Conservation (phyloP, 208 protist genomes). For the Phytomonas francai region DNA sequence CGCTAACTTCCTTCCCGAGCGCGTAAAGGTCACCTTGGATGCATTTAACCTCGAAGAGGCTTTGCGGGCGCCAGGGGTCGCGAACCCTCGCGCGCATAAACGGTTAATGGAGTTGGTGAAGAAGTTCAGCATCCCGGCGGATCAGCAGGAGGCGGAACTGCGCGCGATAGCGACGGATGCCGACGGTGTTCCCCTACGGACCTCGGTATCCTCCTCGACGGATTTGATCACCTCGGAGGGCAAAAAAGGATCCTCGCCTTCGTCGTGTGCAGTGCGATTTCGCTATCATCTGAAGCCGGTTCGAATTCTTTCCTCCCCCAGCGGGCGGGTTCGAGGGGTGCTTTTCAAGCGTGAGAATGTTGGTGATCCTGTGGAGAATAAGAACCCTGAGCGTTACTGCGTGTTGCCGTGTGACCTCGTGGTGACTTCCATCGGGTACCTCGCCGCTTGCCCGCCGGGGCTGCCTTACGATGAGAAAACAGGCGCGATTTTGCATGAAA, state of each 20-base stretch:
- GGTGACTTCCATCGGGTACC: conserved; percentile 83
- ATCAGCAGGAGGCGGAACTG: conserved; percentile 13
- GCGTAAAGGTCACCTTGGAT: conserved; percentile 58
- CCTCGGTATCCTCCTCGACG: too few relatives aligned
- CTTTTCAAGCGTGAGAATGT: conserved; percentile 55
- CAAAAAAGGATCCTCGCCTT: not conserved
- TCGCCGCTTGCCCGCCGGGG: conserved; percentile 19
- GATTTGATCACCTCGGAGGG: too few relatives aligned
- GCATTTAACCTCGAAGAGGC: conserved; percentile 50
- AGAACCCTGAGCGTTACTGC: conserved; percentile 20
- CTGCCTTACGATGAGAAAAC: conserved; percentile 67
- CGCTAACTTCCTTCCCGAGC: conserved; percentile 50
- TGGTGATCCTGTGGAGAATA: conserved; percentile 2
- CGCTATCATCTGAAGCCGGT: conserved; percentile 66
- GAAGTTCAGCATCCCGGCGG: conserved; percentile 16
- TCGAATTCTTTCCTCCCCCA: conserved; percentile 41
- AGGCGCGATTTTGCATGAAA: conserved; percentile 61
- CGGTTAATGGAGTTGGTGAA: conserved; percentile 82
- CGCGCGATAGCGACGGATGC: conserved; percentile 14
- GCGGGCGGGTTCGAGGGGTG: conserved; percentile 57
- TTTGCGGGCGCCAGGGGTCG: conserved; percentile 16
- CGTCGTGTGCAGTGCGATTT: conserved; percentile 47
- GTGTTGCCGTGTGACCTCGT: conserved; percentile 79
- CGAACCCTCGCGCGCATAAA: conserved; percentile 55
- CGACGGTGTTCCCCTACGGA: conserved; percentile 16